Percentiles rank a stretch among this genome's conserved stretches.
phyloP scores from a whole-genome alignment of 78 protist species.

The Tieghemostelium lacteum region DNA sequence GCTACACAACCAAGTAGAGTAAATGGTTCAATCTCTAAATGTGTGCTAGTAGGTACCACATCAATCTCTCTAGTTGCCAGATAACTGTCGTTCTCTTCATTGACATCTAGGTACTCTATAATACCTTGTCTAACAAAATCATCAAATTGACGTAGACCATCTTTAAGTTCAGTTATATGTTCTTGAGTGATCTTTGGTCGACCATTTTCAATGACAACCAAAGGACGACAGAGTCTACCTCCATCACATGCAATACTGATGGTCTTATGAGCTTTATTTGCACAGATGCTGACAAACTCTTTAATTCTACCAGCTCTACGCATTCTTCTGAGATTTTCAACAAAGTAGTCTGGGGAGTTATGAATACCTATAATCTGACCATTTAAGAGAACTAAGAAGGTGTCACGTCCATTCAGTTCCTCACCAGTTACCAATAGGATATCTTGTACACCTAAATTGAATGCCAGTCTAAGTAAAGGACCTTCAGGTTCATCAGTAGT shows the following conservation, averaged over 20 bases:
- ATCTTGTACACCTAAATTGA: conserved; percentile 47
- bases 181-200: conserved; percentile 65
- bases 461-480: conserved; percentile 78
- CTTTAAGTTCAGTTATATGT: conserved; percentile 86
- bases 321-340: conserved; percentile 75
- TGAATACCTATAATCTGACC: conserved; percentile 97
- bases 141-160: conserved; percentile 81
- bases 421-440: conserved; percentile 48
- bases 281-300: conserved; percentile 92
- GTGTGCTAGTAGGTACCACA: conserved; percentile 90
- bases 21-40: conserved; percentile 99
- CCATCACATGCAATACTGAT: conserved; percentile 97
- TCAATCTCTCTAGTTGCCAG: conserved; percentile 88
- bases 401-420: conserved; percentile 31
- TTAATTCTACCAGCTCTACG: conserved; percentile 90
- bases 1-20: conserved; percentile 98
- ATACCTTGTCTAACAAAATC: conserved; percentile 88
- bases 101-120: conserved; percentile 98
- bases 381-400: conserved; percentile 91
- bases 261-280: conserved; percentile 59
- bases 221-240: conserved; percentile 99
- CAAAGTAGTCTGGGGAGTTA: conserved; percentile 86
- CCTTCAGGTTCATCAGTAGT: conserved; percentile 93
- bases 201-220: conserved; percentile 96
- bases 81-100: conserved; percentile 94